phyloP scores from a whole-genome alignment of 1,284 basidiomycete genomes.

The Spongispora temasekensis region DNA sequence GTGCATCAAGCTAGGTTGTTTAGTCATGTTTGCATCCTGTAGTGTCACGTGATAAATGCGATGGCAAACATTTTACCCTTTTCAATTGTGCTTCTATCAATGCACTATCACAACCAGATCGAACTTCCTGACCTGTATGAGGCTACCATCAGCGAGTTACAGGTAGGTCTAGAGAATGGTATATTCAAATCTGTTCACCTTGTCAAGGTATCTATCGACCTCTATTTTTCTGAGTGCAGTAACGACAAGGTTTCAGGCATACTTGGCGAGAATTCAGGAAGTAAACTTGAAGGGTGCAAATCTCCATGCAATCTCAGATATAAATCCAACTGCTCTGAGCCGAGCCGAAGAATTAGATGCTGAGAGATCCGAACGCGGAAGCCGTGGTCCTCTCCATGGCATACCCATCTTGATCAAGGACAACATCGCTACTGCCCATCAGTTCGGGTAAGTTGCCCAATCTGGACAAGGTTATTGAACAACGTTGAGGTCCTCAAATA shows the following conservation, averaged over 20 bases:
- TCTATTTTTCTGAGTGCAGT: no score
- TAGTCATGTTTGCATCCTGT: constrained; percentile 19
- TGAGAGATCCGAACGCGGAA: constrained; percentile 49
- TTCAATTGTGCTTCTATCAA: no score
- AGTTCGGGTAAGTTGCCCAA: constrained; percentile 42
- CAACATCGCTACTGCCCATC: constrained; percentile 30
- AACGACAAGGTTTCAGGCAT: constrained; percentile 46
- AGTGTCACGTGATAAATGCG: constrained; percentile 14
- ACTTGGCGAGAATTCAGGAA: constrained; percentile 70
- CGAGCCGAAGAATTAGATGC: constrained; percentile 56
- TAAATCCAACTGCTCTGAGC: constrained; percentile 54
- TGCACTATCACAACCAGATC: no score
- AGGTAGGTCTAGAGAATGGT: constrained; percentile 22
- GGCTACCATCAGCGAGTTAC: constrained; percentile 31
- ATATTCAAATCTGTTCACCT: constrained; percentile 26
- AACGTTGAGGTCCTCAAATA: constrained; percentile 18
- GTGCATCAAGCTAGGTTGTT: constrained; percentile 9
- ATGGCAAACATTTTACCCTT: no score
- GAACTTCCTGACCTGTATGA: constrained; percentile 33
- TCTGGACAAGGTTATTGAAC: background rate
- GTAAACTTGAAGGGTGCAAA: constrained; percentile 66
- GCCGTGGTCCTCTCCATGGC: constrained; percentile 61
- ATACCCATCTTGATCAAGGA: constrained; percentile 63
- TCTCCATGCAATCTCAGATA: constrained; percentile 63
- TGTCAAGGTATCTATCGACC: constrained; percentile 19